These are phyloP conservation scores for Ceratocystis papillata DNA, from an alignment of 2,329 filamentous ascomycete species.

Conservation along the genomic window DNA sequence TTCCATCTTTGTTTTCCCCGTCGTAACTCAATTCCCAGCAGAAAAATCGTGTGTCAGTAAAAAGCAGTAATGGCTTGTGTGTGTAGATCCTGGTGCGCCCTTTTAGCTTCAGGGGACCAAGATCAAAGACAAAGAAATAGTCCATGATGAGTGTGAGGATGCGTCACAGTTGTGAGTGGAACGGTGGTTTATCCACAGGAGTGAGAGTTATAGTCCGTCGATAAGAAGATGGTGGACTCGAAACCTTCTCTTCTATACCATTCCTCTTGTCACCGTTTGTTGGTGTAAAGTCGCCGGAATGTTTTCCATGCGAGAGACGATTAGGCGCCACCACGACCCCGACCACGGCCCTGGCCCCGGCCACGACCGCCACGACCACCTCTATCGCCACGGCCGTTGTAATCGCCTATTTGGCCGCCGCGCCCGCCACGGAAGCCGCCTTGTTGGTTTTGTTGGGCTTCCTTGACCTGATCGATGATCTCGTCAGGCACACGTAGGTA, in stretches of 20 bases:
- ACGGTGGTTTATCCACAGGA: background rate
- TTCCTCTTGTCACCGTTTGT: background rate
- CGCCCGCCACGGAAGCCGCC: conserved; percentile 55
- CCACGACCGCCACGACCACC: conserved; percentile 45
- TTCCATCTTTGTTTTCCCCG: background rate
- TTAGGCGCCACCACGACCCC: conserved; percentile 31
- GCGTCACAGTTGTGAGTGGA: conserved; percentile 1
- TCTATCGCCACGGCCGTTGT: conserved; percentile 45
- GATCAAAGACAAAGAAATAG: conserved; percentile 11
- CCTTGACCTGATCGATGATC: conserved; percentile 87
- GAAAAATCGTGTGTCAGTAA: conserved; percentile 1
- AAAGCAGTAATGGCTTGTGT: conserved; percentile 1
- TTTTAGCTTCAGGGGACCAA: background rate
- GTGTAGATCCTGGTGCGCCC: background rate
- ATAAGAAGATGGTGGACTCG: background rate
- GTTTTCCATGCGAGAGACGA: background rate
- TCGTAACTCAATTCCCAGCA: background rate
- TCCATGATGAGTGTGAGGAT: conserved; percentile 1
- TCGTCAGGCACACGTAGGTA: conserved; percentile 94
- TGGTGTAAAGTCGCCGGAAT: conserved; percentile 1
- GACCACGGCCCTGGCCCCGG: conserved; percentile 32
- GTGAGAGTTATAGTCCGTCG: background rate
- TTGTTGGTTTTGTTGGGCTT: conserved; percentile 68
- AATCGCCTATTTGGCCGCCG: conserved; percentile 49
- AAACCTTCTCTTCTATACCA: background rate